Percentiles rank a stretch among this genome's conserved stretches.
phyloP scores from a whole-genome alignment of 1,284 basidiomycete genomes.

The Athelia sp. region DNA sequence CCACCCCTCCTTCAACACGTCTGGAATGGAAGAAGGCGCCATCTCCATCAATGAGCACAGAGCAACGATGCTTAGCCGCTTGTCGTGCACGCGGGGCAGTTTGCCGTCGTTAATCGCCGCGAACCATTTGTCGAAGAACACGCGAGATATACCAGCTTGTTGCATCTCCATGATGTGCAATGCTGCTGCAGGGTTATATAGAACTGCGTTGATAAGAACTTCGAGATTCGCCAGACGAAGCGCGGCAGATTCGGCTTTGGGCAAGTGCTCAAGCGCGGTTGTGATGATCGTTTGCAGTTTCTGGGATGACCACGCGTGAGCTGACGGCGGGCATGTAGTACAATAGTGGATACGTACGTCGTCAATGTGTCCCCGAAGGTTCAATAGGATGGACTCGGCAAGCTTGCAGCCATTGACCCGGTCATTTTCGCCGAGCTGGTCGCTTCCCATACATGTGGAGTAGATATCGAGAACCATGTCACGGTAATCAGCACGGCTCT shows the following conservation, averaged over 20 bases:
- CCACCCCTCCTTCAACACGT: constrained; percentile 64
- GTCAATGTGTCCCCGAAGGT: constrained; percentile 72
- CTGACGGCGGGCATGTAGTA: neutral
- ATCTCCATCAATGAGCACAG: constrained; percentile 73
- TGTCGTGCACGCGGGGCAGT: constrained; percentile 87
- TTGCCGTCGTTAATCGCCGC: constrained; percentile 59
- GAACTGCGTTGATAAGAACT: constrained; percentile 79
- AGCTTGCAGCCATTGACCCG: constrained; percentile 83
- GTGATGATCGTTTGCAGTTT: constrained; percentile 53
- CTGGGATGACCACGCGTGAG: constrained; percentile 18
- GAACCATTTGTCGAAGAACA: constrained; percentile 83
- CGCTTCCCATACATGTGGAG: constrained; percentile 66
- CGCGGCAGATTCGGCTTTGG: constrained; percentile 54
- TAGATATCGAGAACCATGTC: constrained; percentile 86
- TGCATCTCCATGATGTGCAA: constrained; percentile 70
- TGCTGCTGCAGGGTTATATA: constrained; percentile 79
- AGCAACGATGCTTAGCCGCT: constrained; percentile 78
- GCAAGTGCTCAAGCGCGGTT: constrained; percentile 54
- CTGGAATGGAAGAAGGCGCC: constrained; percentile 52
- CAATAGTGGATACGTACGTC: constrained; percentile 51
- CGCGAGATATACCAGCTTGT: constrained; percentile 51
- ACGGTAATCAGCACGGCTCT: constrained; percentile 69
- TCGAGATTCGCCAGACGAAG: constrained; percentile 78
- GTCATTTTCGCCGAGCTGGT: constrained; percentile 79
- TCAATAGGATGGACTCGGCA: constrained; percentile 78